Base-by-base conservation (phyloP, 176 grass and related monocot genomes). In the Thalia dealbata region DNA sequence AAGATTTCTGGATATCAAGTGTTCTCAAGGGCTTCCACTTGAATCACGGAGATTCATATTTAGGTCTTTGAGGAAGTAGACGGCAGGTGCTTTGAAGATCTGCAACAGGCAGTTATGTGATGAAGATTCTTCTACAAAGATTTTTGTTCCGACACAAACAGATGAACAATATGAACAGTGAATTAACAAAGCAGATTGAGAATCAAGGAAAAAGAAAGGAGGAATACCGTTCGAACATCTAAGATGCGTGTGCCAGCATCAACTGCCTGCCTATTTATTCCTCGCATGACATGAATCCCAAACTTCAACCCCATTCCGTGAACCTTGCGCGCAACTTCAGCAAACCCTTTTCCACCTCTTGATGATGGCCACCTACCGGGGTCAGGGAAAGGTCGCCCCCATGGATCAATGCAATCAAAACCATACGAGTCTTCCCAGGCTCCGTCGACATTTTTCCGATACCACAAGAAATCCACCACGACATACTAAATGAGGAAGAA, bases 281-380 rank as follows among this genome's bases (percentile, higher is more conserved):
- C 92, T 82, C 91, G 85, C 92, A 96, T 96, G 42, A 96, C 72
- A 82, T 92, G 92, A 76, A 96, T 89, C 50, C 92, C 92, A 7
- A 96, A 96, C 79, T 92, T 92, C 75, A 96, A 87, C 56, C 86
- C 86, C 86, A 96, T 87, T 69, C 52, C 43, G 79, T 96, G 92
- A 83, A 96, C 78, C 75, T 80, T 92, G 30, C 51, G 75, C 2
- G 84, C 84, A 72, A 96, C 64, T 67, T 87, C 79, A 52, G 66
- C 56, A 72, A 96, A 89, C 13, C 92, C 92, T 76, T 77, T 83
- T 18, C 78, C 88, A 72, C 46, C 48, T 67, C 15, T 85, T 72
- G 92, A 89, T 9, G 89, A 96, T 43, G 89, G 92, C 79, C 87
- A 96, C 44, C 92, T 87, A 22, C 86, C 58, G 75, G 83, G 84